Evolutionary conservation across 805 yeast genomes (phyloP).

Genomic region (Candida nemodendra): DNA sequence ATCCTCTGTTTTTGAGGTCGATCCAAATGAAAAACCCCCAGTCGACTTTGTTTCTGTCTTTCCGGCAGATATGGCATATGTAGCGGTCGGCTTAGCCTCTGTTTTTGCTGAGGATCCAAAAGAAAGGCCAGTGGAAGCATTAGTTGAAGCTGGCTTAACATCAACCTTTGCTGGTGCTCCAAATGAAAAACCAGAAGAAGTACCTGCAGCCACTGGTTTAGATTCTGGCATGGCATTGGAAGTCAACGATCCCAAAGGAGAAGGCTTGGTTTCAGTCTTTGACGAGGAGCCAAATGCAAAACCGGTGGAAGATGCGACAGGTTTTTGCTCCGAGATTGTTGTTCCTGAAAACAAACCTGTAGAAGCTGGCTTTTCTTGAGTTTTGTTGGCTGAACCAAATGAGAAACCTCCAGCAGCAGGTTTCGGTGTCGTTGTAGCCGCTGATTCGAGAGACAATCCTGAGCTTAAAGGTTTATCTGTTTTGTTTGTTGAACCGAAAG

Average conservation of each 20-base stretch:
- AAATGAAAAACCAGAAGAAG: conserved; percentile 3
- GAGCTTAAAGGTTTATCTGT: conserved; percentile 17
- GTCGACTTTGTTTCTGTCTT: background rate
- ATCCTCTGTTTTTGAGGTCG: conserved; percentile 11
- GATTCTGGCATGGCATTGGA: too few species aligned
- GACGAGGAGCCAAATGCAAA: conserved; percentile 13
- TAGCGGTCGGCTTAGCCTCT: background rate
- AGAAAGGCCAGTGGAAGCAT: conserved; percentile 4
- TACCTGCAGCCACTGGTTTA: conserved; percentile 1
- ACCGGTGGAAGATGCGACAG: too few species aligned
- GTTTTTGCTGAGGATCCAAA: conserved; percentile 6
- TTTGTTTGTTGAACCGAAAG: conserved; percentile 11
- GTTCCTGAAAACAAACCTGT: too few species aligned
- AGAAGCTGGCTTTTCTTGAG: conserved; percentile 1
- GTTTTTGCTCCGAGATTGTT: too few species aligned
- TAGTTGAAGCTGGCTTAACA: background rate
- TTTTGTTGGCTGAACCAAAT: background rate
- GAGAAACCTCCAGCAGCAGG: conserved; percentile 1
- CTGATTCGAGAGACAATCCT: conserved; percentile 15
- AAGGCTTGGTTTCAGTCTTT: conserved; percentile 17
- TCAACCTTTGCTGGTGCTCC: conserved; percentile 1
- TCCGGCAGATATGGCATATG: background rate
- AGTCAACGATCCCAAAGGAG: too few species aligned
- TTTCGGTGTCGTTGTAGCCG: conserved; percentile 5
- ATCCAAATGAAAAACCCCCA: conserved; percentile 6